Evolutionary conservation across 2,329 filamentous ascomycete species (phyloP).

Genomic region (Paecilomyces sp.): DNA sequence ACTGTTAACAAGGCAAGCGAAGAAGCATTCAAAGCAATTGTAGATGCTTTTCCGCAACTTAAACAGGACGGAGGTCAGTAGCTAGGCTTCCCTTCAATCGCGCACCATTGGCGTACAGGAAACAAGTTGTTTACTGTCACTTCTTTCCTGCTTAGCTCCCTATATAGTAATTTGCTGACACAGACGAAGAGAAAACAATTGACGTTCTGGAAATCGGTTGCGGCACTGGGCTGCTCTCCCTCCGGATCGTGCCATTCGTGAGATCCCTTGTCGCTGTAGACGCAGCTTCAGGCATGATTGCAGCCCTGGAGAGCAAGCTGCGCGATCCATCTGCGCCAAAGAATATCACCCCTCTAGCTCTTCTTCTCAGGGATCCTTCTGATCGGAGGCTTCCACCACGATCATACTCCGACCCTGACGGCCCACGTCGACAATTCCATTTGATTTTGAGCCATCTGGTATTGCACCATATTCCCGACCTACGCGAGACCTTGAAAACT

Average conservation of each 20-base stretch:
- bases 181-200: conserved; percentile 9
- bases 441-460: conserved; percentile 48
- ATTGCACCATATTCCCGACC: conserved; percentile 48
- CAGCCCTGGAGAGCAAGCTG: not conserved
- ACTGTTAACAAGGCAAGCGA: conserved; percentile 40
- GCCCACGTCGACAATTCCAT: conserved; percentile 39
- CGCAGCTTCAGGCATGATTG: conserved; percentile 15
- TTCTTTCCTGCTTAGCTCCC: not conserved
- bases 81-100: not conserved
- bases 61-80: conserved; percentile 4
- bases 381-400: conserved; percentile 35
- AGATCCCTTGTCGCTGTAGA: conserved; percentile 47
- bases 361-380: conserved; percentile 44
- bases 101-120: not conserved
- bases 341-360: conserved; percentile 2
- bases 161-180: not conserved
- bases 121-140: not conserved
- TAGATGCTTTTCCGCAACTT: conserved; percentile 27
- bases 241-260: conserved; percentile 43
- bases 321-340: not conserved
- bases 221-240: conserved; percentile 49
- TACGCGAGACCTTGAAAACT: conserved; percentile 37
- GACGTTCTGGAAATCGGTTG: conserved; percentile 52
- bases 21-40: conserved; percentile 41
- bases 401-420: conserved; percentile 17